phyloP scores from a whole-genome alignment of 2,329 filamentous ascomycete genomes.

The Fusarium goolgardi region DNA sequence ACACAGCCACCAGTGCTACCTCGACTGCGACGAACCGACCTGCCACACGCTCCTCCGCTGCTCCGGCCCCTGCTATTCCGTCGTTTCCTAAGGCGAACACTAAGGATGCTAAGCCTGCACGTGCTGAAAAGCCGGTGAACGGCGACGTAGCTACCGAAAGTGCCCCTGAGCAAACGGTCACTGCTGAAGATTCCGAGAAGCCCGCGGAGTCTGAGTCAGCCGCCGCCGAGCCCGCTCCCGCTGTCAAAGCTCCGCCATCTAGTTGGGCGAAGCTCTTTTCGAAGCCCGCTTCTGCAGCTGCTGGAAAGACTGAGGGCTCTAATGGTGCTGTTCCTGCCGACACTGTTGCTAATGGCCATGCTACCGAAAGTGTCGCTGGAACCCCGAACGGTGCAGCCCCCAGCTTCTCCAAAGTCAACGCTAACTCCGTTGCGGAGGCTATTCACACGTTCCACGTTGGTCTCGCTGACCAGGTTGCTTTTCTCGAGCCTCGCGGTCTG shows the following conservation, averaged over 20 bases:
- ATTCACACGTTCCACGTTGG: conserved; percentile 78
- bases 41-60: conserved; percentile 51
- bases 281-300: conserved; percentile 43
- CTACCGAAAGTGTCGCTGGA: conserved; percentile 26
- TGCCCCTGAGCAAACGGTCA: conserved; percentile 16
- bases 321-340: conserved; percentile 47
- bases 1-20: conserved; percentile 40
- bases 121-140: conserved; percentile 44
- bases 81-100: conserved; percentile 56
- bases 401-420: conserved; percentile 59
- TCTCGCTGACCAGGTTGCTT: conserved; percentile 74
- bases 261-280: conserved; percentile 58
- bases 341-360: conserved; percentile 43
- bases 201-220: conserved; percentile 41
- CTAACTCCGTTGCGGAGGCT: conserved; percentile 78
- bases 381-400: conserved; percentile 43
- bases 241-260: conserved; percentile 50
- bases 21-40: conserved; percentile 47
- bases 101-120: conserved; percentile 48
- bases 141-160: conserved; percentile 35
- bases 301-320: conserved; percentile 27
- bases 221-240: conserved; percentile 33
- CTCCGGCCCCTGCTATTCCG: conserved; percentile 60
- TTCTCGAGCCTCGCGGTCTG: conserved; percentile 91
- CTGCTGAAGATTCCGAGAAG: conserved; percentile 39